Evolutionary conservation across 1,284 basidiomycete genomes (phyloP), one percentile per base, ranked within the genome.

Genomic region (Sporisorium reilianum): DNA sequence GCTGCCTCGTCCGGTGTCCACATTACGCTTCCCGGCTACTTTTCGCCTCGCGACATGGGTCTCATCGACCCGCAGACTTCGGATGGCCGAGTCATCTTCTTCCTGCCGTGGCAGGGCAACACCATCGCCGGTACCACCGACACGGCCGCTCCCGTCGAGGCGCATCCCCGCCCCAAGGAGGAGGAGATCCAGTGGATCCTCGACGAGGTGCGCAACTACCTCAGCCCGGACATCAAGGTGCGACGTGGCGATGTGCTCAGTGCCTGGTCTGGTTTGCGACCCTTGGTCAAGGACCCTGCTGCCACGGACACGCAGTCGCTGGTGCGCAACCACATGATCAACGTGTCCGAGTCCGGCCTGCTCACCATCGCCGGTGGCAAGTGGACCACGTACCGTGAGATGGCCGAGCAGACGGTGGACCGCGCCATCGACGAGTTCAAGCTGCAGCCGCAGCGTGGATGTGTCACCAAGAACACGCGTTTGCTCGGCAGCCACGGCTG

Each of bases 41-140:
- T 97, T 84, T 93, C 94, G 8, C 95, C 96, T 2, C 91, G 93
- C 54, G 92, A 90, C 63, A 97, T 98, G 93, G 96, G 95, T 53
- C 89, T 99, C 8, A 90, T 99, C 57, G 96, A 99, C 86, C 96
- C 96, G 0, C 89, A 93, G 11, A 98, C 96, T 9, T 95, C 93
- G 0, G 96, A 99, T 79, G 96, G 96, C 0, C 91, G 96, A 48
- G 95, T 99, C 66, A 96, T 98, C 84, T 99, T 98, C 89, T 97
- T 98, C 90, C 89, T 99, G 22, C 96, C 96, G 0, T 99, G 96
- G 96, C 92, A 97, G 87, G 96, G 96, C 23, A 94, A 93, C 86
- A 95, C 95, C 51, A 96, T 99, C 72, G 96, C 96, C 3, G 96
- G 95, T 26, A 98, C 96, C 7, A 99, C 96, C 22, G 96, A 99